phyloP scores from a whole-genome alignment of 306 rosid species.

The Psophocarpus tetragonolobus region DNA sequence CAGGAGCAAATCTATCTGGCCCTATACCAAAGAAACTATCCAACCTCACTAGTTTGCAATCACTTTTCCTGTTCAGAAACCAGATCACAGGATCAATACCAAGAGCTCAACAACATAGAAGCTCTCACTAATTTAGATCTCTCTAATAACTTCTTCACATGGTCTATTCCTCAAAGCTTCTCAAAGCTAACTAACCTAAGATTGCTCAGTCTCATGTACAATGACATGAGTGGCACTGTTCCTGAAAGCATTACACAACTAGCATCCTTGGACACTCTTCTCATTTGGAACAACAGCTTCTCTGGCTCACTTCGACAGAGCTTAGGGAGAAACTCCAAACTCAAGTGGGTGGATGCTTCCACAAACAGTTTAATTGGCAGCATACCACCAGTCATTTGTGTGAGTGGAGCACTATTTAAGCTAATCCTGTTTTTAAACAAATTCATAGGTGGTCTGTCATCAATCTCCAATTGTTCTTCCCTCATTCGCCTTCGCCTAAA shows the following conservation, averaged over 20 bases:
- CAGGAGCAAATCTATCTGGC: slow-evolving; percentile 83
- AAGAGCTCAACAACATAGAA: slow-evolving; percentile 50
- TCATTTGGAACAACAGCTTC: slow-evolving; percentile 80
- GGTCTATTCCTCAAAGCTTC: slow-evolving; percentile 78
- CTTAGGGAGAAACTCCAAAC: slow-evolving; percentile 75
- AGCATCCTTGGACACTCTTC: slow-evolving; percentile 84
- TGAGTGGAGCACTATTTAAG: slow-evolving; percentile 54
- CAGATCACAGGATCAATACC: slow-evolving; percentile 71
- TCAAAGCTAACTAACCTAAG: slow-evolving; percentile 65
- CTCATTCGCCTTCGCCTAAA: slow-evolving; percentile 88
- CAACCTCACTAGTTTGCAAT: slow-evolving; percentile 68
- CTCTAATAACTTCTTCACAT: slow-evolving; percentile 78
- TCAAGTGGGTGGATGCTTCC: slow-evolving; percentile 87
- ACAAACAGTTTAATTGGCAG: slow-evolving; percentile 67
- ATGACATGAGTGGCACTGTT: slow-evolving; percentile 77
- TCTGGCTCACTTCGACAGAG: slow-evolving; percentile 66
- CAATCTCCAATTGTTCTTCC: slow-evolving; percentile 78
- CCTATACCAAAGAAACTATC: slow-evolving; percentile 67
- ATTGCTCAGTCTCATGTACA: slow-evolving; percentile 80
- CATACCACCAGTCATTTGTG: slow-evolving; percentile 74
- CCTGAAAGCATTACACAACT: slow-evolving; percentile 71
- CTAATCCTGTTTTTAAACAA: slow-evolving; percentile 84
- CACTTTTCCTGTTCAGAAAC: slow-evolving; percentile 84
- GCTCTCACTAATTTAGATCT: slow-evolving; percentile 71
- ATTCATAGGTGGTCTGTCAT: slow-evolving; percentile 62